These are phyloP conservation scores for Purpureocillium lavendulum DNA, from an alignment of 2,329 filamentous ascomycete genomes.

Conservation along the genomic window DNA sequence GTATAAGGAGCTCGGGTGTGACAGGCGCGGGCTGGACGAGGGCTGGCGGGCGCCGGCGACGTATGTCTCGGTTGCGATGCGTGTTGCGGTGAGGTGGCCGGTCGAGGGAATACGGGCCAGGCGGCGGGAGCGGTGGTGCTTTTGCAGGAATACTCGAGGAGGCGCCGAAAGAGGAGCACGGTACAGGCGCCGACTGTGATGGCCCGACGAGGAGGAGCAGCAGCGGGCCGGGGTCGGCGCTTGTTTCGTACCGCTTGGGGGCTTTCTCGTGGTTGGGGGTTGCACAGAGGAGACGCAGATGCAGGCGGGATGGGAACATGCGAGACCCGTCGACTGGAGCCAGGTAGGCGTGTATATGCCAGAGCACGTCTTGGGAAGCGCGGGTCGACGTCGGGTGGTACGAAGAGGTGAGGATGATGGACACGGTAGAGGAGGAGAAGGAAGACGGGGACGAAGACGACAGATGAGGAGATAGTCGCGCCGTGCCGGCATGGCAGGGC, in stretches of 20 bases:
- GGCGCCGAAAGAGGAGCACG: constrained; percentile 13
- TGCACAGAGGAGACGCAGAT: constrained; percentile 3
- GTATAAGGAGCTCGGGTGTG: not conserved
- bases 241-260: constrained; percentile 6
- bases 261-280: constrained; percentile 3
- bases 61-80: constrained; percentile 21
- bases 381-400: too few species aligned
- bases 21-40: not conserved
- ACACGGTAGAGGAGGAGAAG: not conserved
- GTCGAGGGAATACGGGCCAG: constrained; percentile 11
- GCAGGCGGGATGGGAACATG: constrained; percentile 3
- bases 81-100: constrained; percentile 8
- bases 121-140: constrained; percentile 13
- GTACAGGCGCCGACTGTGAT: constrained; percentile 8
- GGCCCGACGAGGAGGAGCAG: constrained; percentile 4
- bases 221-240: constrained; percentile 6
- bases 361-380: not conserved
- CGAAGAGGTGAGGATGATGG: not conserved
- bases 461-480: not conserved
- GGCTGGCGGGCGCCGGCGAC: constrained; percentile 7
- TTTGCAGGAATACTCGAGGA: constrained; percentile 17
- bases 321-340: not conserved
- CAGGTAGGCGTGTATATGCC: not conserved
- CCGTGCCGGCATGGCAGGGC: not conserved
- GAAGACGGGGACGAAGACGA: not conserved